Percentiles rank a stretch among this genome's conserved stretches.
These are phyloP conservation scores for Penicillium desertorum DNA, from an alignment of 495 filamentous ascomycete species.

Conservation along the genomic window DNA sequence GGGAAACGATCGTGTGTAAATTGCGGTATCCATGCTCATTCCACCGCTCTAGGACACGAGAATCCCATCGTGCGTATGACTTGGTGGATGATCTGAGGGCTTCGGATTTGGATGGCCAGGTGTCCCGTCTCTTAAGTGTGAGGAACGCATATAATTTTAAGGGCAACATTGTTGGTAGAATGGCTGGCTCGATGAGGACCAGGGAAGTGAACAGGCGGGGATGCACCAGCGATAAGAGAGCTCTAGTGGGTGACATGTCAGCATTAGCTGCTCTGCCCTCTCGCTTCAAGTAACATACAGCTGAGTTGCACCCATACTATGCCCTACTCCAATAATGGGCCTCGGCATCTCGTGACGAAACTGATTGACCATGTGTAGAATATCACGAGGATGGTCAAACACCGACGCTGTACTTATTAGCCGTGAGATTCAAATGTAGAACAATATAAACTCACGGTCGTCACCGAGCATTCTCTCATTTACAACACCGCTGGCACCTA, in stretches of 20 bases:
- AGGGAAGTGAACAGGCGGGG: slow-evolving; percentile 67
- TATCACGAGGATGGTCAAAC: slow-evolving; percentile 74
- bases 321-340: slow-evolving; percentile 73
- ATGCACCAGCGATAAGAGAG: slow-evolving; percentile 60
- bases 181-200: slow-evolving; percentile 63
- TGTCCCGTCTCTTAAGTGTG: slow-evolving; percentile 51
- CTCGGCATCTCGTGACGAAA: slow-evolving; percentile 70
- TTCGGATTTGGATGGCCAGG: slow-evolving; percentile 48
- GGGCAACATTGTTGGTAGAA: too few species aligned
- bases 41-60: too few species aligned
- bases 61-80: too few species aligned
- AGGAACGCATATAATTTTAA: too few species aligned
- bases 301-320: slow-evolving; percentile 72
- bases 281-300: slow-evolving; percentile 32
- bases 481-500: slow-evolving; percentile 64
- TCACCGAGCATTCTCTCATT: slow-evolving; percentile 66
- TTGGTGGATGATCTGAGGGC: too few species aligned
- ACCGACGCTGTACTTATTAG: slow-evolving; percentile 51
- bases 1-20: too few species aligned
- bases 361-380: slow-evolving; percentile 71
- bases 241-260: slow-evolving; percentile 11
- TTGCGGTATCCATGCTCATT: too few species aligned
- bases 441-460: slow-evolving; percentile 49
- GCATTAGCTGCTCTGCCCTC: not conserved
- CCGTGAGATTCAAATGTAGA: not conserved